A percentile compares a stretch with the other conserved stretches of the same genome.
Evolutionary conservation across 73 alveolate species (phyloP).

Genomic region (Strombidium stylifer): DNA sequence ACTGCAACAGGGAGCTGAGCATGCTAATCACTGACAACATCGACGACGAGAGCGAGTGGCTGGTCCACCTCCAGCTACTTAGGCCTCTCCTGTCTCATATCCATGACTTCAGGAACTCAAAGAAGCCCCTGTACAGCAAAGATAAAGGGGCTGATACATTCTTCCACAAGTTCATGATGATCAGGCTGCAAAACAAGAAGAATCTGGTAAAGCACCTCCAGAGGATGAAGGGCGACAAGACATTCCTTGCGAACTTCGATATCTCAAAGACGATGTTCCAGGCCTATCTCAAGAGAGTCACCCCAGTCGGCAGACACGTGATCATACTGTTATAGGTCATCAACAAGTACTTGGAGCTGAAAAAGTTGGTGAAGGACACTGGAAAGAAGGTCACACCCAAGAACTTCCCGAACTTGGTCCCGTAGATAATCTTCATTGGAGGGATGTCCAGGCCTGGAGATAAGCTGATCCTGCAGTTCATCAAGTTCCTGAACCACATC

Average conservation of each 20-base stretch:
- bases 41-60: slow-evolving; percentile 28
- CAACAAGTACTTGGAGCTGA: slow-evolving; percentile 4
- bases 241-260: slow-evolving; percentile 4
- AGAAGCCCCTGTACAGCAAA: too few relatives aligned
- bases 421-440: slow-evolving; percentile 17
- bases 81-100: slow-evolving; percentile 12
- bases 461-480: neutral
- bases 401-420: too few relatives aligned
- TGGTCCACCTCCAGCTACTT: slow-evolving; percentile 7
- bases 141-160: too few relatives aligned
- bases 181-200: slow-evolving; percentile 23
- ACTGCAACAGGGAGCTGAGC: slow-evolving; percentile 20
- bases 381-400: too few relatives aligned
- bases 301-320: slow-evolving; percentile 10
- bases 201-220: slow-evolving; percentile 18
- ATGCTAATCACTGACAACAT: slow-evolving; percentile 35
- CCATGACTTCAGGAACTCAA: slow-evolving; percentile 17
- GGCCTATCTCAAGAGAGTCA: slow-evolving; percentile 19
- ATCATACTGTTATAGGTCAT: slow-evolving; percentile 15
- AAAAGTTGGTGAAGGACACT: too few relatives aligned
- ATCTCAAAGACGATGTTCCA: slow-evolving; percentile 4
- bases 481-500: slow-evolving; percentile 17
- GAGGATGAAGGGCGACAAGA: slow-evolving; percentile 2
- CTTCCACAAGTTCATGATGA: slow-evolving; percentile 16
- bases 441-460: slow-evolving; percentile 32